These are phyloP conservation scores for Verticillium dahliae DNA, from an alignment of 2,329 filamentous ascomycete species.

Conservation along the genomic window DNA sequence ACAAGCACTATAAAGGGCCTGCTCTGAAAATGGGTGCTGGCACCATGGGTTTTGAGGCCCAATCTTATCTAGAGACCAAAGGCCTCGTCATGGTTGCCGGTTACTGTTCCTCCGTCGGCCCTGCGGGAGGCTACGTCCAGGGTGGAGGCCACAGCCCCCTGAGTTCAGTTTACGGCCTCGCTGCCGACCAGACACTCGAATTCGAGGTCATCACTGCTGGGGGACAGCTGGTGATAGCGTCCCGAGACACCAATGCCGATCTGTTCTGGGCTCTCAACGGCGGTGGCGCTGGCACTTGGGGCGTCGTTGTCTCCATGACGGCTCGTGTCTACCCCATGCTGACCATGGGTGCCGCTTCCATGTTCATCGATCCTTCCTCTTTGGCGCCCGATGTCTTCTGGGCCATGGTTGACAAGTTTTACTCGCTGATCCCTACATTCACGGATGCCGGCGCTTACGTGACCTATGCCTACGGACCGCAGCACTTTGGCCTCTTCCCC, in stretches of 20 bases:
- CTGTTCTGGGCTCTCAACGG: slow-evolving; percentile 59
- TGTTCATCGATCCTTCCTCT: slow-evolving; percentile 7
- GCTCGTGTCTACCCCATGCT: slow-evolving; percentile 37
- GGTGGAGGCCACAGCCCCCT: slow-evolving; percentile 54
- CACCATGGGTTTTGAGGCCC: slow-evolving; percentile 3
- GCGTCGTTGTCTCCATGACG: slow-evolving; percentile 48
- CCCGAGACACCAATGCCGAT: slow-evolving; percentile 39
- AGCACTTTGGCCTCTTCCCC: background rate
- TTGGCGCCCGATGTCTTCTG: slow-evolving; percentile 36
- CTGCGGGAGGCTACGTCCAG: slow-evolving; percentile 53
- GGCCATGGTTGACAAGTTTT: slow-evolving; percentile 36
- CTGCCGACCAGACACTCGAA: slow-evolving; percentile 51
- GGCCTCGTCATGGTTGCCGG: slow-evolving; percentile 34
- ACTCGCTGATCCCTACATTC: background rate
- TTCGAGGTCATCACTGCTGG: slow-evolving; percentile 48
- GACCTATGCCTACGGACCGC: background rate
- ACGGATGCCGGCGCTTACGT: background rate
- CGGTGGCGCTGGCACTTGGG: slow-evolving; percentile 54
- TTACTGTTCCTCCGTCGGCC: slow-evolving; percentile 46
- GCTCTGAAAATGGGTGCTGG: slow-evolving; percentile 19
- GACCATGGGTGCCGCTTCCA: slow-evolving; percentile 29
- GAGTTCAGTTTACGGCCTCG: slow-evolving; percentile 47
- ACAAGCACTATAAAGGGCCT: background rate
- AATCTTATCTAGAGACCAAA: background rate
- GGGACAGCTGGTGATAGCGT: slow-evolving; percentile 42